Percentiles rank a stretch among this genome's conserved stretches.
Evolutionary conservation across 805 yeast species (phyloP).

Genomic region (Saccharomycopsis fermentans): DNA sequence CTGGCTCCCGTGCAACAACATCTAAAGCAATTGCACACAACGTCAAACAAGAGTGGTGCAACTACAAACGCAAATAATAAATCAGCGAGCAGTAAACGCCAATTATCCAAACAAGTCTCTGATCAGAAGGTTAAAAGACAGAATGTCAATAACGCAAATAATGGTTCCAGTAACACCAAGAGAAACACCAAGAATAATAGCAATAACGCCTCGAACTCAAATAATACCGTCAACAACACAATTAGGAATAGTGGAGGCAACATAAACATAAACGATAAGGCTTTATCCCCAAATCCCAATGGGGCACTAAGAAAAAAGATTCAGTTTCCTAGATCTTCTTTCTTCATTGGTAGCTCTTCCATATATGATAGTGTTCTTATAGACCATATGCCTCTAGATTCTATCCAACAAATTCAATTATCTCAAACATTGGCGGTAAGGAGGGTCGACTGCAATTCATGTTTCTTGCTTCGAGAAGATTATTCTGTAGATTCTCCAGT

Average conservation of each 20-base stretch:
- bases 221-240: too few species aligned
- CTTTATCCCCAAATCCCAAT: conserved; percentile 18
- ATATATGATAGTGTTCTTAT: conserved; percentile 65
- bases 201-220: not conserved
- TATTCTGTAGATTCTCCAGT: conserved; percentile 59
- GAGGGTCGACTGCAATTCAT: conserved; percentile 65
- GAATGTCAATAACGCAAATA: conserved; percentile 24
- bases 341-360: conserved; percentile 82
- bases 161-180: not conserved
- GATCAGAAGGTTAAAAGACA: conserved; percentile 30
- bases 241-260: not conserved
- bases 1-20: not conserved
- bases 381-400: conserved; percentile 52
- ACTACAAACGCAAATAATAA: not conserved
- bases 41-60: not conserved
- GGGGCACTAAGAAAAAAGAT: conserved; percentile 29
- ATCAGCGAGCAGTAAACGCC: not conserved
- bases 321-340: conserved; percentile 84
- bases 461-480: conserved; percentile 75
- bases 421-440: conserved; percentile 58
- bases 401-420: conserved; percentile 72
- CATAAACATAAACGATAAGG: conserved; percentile 2
- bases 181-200: not conserved
- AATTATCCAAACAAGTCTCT: not conserved
- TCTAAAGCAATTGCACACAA: not conserved